A percentile compares a stretch with the other conserved stretches of the same genome.
These are phyloP conservation scores for Salvia splendens DNA, from an alignment of 257 asterid species.

Conservation along the genomic window DNA sequence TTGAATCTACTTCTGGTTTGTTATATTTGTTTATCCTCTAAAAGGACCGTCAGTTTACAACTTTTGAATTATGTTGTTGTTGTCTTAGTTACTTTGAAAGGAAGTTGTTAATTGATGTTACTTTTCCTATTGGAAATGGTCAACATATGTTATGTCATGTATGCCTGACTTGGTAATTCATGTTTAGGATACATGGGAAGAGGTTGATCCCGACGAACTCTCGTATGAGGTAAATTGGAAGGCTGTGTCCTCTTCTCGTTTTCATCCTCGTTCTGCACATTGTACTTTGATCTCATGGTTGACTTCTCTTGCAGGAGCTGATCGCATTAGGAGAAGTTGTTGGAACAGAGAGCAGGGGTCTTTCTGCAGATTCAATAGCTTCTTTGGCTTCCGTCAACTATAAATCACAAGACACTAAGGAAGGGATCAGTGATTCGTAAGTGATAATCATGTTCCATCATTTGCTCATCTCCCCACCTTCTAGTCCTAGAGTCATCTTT, in stretches of 20 bases:
- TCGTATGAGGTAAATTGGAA: constrained; percentile 73
- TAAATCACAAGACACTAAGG: constrained; percentile 56
- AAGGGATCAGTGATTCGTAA: constrained; percentile 78
- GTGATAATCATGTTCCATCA: constrained; percentile 31
- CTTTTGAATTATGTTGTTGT: constrained; percentile 12
- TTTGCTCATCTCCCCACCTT: no score
- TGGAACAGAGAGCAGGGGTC: constrained; percentile 97
- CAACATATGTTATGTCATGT: constrained; percentile 6
- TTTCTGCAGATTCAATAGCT: constrained; percentile 79
- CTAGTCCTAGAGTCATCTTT: no score
- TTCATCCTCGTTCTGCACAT: background rate
- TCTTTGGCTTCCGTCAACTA: constrained; percentile 73
- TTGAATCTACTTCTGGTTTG: background rate
- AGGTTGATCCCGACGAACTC: constrained; percentile 90
- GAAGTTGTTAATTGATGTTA: constrained; percentile 5
- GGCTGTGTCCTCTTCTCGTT: constrained; percentile 1
- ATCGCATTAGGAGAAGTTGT: constrained; percentile 92
- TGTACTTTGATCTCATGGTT: constrained; percentile 16
- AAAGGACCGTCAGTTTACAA: background rate
- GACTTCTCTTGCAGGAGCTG: constrained; percentile 64
- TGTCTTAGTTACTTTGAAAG: constrained; percentile 4
- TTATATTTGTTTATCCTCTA: constrained; percentile 11
- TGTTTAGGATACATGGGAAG: constrained; percentile 85
- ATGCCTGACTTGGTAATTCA: constrained; percentile 30
- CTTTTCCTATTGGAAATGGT: constrained; percentile 15